Evolutionary conservation across 805 yeast genomes (phyloP).

Genomic region (Kodamaea kaohsiungensis): DNA sequence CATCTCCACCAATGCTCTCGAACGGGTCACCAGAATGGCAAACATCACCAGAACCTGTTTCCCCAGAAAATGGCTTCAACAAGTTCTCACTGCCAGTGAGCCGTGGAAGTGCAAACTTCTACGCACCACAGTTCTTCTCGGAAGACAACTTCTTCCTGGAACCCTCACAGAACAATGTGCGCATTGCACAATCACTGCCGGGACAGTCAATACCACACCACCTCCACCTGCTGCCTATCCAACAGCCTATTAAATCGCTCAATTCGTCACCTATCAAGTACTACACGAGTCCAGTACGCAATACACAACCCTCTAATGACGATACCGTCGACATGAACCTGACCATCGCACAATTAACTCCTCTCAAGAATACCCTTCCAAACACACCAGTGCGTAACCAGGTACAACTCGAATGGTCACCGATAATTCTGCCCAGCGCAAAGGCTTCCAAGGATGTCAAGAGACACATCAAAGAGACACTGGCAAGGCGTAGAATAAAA

Average conservation of each 20-base stretch:
- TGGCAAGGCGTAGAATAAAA: slow-evolving; percentile 50
- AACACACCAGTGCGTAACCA: slow-evolving; percentile 36
- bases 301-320: slow-evolving; percentile 20
- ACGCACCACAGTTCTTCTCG: slow-evolving; percentile 43
- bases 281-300: slow-evolving; percentile 23
- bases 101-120: slow-evolving; percentile 26
- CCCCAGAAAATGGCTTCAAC: slow-evolving; percentile 12
- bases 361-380: slow-evolving; percentile 34
- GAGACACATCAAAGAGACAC: slow-evolving; percentile 39
- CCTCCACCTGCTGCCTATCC: slow-evolving; percentile 9
- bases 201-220: slow-evolving; percentile 25
- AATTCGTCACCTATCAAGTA: slow-evolving; percentile 35
- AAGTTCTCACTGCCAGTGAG: slow-evolving; percentile 27
- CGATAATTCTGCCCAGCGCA: slow-evolving; percentile 41
- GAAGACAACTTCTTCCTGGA: slow-evolving; percentile 21
- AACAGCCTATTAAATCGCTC: slow-evolving; percentile 16
- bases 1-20: slow-evolving; percentile 33
- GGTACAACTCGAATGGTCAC: slow-evolving; percentile 45
- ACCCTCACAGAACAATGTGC: slow-evolving; percentile 3
- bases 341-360: slow-evolving; percentile 42
- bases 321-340: slow-evolving; percentile 41
- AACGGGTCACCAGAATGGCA: slow-evolving; percentile 39
- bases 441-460: slow-evolving; percentile 18
- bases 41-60: slow-evolving; percentile 40
- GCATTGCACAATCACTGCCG: slow-evolving; percentile 3